Evolutionary conservation across 768 basidiomycete genomes (phyloP), one percentile per base, ranked within the genome.

Genomic region (Termitomyces sp.): DNA sequence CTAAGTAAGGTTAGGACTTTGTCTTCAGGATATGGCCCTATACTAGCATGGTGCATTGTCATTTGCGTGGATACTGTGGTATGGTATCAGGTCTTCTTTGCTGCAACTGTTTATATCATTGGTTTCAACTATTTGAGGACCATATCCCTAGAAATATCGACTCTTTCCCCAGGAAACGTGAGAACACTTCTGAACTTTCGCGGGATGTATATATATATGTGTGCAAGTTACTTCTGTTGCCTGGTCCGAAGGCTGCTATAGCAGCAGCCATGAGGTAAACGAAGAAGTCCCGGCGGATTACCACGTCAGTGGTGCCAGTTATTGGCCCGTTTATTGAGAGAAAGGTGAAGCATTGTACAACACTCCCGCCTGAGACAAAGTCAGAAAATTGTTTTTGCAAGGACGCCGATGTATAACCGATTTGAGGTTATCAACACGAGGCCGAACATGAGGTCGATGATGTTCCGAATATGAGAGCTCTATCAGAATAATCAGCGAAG

Each of bases 361-460:
- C 46, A 7, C 44, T 46, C 58, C 60, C 51, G 53, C 56, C 54
- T 54, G 58, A 54, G 63, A 63, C 46, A 47, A 33, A 20, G 33
- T 33, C 13, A 40, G 36, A 40, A 18, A 50, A 2, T 16, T 32
- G 55, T 53, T 44, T n/a, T 14, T 36, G 4, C 16, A 20, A 56
- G 44, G 56, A 59, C 38, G 6, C 32, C 30, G 53, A 61, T 30
- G 30, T 57, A 49, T 50, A 43, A 43, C 54, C 57, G 54, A 62
- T 43, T 26, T 58, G 45, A 40, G 20, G 14, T 59, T 65, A 74
- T 73, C 71, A 73, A 70, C 74, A 76, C 72, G 75, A 67, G 75
- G 65, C 58, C 54, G 63, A 71, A 70, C 73, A 76, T 73, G 75
- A 74, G 75, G 75, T 68, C 55, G 38, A 50, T 36, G 28, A 32